phyloP scores from a whole-genome alignment of 2,329 filamentous ascomycete genomes.

The Nothophaeocryptopus gaeumannii region DNA sequence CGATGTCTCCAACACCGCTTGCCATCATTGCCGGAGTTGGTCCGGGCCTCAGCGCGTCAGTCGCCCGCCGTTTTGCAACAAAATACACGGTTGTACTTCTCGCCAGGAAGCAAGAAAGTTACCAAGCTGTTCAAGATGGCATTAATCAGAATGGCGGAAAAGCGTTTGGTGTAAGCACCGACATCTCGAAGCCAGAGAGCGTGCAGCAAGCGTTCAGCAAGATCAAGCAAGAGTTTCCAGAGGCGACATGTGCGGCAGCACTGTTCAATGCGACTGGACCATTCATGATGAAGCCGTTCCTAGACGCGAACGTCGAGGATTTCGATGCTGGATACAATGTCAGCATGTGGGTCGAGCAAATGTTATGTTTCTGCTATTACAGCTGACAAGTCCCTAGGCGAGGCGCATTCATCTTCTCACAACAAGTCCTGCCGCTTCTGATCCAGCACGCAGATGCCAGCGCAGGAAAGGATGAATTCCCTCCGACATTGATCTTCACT shows the following conservation, averaged over 20 bases:
- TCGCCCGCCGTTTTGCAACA: conserved; percentile 58
- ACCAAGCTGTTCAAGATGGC: conserved; percentile 60
- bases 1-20: not conserved
- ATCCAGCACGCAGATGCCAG: conserved; percentile 53
- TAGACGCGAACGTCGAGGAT: conserved; percentile 57
- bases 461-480: conserved; percentile 49
- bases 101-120: conserved; percentile 63
- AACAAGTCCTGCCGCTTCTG: conserved; percentile 66
- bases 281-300: conserved; percentile 56
- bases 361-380: not conserved
- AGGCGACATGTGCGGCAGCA: conserved; percentile 51
- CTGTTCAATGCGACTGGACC: conserved; percentile 65
- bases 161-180: conserved; percentile 65
- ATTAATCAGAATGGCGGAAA: conserved; percentile 64
- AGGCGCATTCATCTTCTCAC: conserved; percentile 73
- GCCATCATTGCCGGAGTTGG: conserved; percentile 5
- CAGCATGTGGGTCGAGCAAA: conserved; percentile 41
- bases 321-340: conserved; percentile 51
- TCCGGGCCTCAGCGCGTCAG: conserved; percentile 57
- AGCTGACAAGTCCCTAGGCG: conserved; percentile 39
- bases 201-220: conserved; percentile 58
- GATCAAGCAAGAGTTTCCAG: conserved; percentile 58
- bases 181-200: conserved; percentile 55
- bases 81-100: conserved; percentile 69
- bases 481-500: conserved; percentile 77